phyloP scores from a whole-genome alignment of 148 eudicot species.

The Salicornia ramosissima region DNA sequence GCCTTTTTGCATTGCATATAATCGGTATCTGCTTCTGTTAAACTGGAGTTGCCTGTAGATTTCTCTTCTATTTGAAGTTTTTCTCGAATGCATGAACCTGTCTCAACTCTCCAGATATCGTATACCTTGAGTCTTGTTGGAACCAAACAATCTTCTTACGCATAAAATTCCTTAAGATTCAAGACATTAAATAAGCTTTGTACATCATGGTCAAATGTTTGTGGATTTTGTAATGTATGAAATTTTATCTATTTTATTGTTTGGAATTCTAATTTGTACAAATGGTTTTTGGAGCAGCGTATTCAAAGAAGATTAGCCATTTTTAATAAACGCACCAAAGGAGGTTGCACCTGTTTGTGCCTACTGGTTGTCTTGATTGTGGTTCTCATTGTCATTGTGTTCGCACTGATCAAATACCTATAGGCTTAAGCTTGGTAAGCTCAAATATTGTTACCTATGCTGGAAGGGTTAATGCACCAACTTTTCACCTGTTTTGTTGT shows the following conservation, averaged over 20 bases:
- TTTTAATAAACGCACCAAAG: conserved; percentile 72
- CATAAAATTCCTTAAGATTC: neutral
- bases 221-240: neutral
- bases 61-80: neutral
- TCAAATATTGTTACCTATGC: neutral
- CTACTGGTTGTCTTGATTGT: conserved; percentile 55
- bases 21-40: neutral
- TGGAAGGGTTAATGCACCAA: neutral
- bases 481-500: neutral
- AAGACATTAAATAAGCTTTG: no score
- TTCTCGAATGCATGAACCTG: neutral
- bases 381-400: conserved; percentile 43
- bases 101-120: neutral
- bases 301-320: conserved; percentile 68
- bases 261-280: neutral
- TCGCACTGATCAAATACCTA: conserved; percentile 63
- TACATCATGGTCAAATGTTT: no score
- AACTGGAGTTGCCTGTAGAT: neutral
- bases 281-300: conserved; percentile 47
- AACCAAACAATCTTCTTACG: neutral
- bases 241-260: neutral
- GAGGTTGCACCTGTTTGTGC: conserved; percentile 66
- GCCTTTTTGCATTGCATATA: neutral
- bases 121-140: neutral
- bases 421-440: conserved; percentile 30